phyloP scores from a whole-genome alignment of 2,329 filamentous ascomycete species.

The Colletotrichum sansevieriae region DNA sequence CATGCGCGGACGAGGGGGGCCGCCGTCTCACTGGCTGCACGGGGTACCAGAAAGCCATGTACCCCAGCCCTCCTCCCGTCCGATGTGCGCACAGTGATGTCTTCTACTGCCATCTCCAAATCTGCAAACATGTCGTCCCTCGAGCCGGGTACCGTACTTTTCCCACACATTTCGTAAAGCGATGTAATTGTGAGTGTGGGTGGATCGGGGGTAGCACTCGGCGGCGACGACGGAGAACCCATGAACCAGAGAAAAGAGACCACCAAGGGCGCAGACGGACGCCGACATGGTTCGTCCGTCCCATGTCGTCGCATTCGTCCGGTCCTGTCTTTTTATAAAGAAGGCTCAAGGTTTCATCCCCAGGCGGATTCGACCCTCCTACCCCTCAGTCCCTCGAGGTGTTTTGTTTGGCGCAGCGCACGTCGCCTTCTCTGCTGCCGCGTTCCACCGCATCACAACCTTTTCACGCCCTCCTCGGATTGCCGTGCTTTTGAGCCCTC shows the following conservation, averaged over 20 bases:
- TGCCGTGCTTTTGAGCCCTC: not conserved
- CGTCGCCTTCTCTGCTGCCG: not conserved
- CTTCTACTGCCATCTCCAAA: slow-evolving; percentile 22
- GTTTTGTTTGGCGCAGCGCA: slow-evolving; percentile 8
- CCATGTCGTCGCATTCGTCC: slow-evolving; percentile 19
- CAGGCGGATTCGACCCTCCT: not conserved
- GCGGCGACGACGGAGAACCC: slow-evolving; percentile 32
- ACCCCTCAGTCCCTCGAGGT: slow-evolving; percentile 13
- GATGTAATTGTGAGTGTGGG: slow-evolving; percentile 29
- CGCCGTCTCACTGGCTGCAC: slow-evolving; percentile 3
- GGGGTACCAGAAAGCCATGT: slow-evolving; percentile 11
- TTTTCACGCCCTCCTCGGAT: not conserved
- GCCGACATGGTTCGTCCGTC: slow-evolving; percentile 27
- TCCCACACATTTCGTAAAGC: slow-evolving; percentile 2
- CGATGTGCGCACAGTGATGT: slow-evolving; percentile 37
- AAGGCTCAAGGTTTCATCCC: slow-evolving; percentile 23
- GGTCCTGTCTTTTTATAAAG: slow-evolving; percentile 20
- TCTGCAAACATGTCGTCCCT: slow-evolving; percentile 1
- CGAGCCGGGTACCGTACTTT: not conserved
- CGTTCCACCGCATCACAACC: slow-evolving; percentile 29
- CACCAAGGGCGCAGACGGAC: slow-evolving; percentile 15
- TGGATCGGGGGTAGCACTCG: slow-evolving; percentile 33
- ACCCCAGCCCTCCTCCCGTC: slow-evolving; percentile 15
- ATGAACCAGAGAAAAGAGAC: not conserved
- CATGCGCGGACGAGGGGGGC: not conserved